Evolutionary conservation across 2,329 filamentous ascomycete genomes (phyloP), one percentile per base, ranked within the genome.

Genomic region (Rachicladosporium sp.): DNA sequence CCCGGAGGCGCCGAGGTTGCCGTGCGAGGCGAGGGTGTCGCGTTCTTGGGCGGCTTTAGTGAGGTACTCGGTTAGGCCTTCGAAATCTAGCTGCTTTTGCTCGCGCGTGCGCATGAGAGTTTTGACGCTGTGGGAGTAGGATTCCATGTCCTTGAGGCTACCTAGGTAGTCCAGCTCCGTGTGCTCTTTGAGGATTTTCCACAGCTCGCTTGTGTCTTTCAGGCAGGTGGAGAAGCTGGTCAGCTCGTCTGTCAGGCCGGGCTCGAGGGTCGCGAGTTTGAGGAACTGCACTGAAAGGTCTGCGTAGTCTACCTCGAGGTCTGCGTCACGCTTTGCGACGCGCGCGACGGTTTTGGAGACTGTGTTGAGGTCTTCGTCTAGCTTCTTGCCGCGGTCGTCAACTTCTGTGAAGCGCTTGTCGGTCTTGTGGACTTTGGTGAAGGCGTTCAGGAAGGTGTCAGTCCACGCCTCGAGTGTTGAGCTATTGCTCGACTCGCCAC

Each of bases 81-180:
- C 91, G 55, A 89, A 94, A 65, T 98, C 91, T 42, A 98, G 80
- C 60, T 98, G 91, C 60, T 98, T 98, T 66, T 93, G 87, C 66
- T 98, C 91, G 29, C 91, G 80, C 1, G 85, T 85, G 61, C 93
- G 93, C 47, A 98, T 77, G 4, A 98, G 78, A 15, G 77, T 73
- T 62, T 93, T 93, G 35, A 96, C 69, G 0, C 87, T 82, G n/a
- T 75, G 67, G 48, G 87, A 89, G 63, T 96, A 98, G 19, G 87
- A 82, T 53, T 93, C 84, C 88, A 96, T 94, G 64, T 98, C 91
- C 37, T 87, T 78, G 38, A 98, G 70, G 40, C 82, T 89, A 49
- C 86, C 85, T 1, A 98, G 76, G 58, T 98, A 98, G 61, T 95
- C 87, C 54, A 93, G 87, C 57, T 98, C 91, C 0, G 89, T 96